These are phyloP conservation scores for Arxiozyma heterogenica DNA, from an alignment of 1,139 yeast genomes.

Conservation along the genomic window DNA sequence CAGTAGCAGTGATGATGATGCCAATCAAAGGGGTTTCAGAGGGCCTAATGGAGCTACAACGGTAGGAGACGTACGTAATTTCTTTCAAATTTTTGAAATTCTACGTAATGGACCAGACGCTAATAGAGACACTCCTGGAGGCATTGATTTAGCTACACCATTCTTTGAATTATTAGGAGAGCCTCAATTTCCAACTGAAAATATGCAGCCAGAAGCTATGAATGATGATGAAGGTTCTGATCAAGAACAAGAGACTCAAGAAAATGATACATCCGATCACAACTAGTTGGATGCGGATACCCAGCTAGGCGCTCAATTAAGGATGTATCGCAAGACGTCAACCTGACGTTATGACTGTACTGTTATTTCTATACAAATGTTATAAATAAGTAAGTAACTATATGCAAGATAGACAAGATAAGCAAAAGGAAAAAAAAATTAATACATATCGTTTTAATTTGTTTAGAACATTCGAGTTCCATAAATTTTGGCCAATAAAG, in stretches of 20 bases:
- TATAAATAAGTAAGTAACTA: too few species aligned
- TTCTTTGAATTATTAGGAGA: conserved; percentile 3
- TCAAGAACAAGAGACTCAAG: background rate
- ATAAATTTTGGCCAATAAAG: too few species aligned
- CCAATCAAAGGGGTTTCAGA: conserved; percentile 11
- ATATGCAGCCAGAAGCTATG: background rate
- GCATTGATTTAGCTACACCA: conserved; percentile 3
- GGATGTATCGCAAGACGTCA: too few species aligned
- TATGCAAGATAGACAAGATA: too few species aligned
- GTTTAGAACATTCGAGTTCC: too few species aligned
- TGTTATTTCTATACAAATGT: too few species aligned
- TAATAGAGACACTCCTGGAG: background rate
- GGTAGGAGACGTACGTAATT: conserved; percentile 1
- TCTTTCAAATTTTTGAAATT: conserved; percentile 3
- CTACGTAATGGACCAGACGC: conserved; percentile 2
- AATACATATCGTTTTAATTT: too few species aligned
- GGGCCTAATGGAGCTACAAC: conserved; percentile 1
- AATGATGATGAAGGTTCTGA: background rate
- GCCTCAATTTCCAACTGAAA: background rate
- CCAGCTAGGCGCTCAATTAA: too few species aligned
- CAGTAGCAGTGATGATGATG: conserved; percentile 14
- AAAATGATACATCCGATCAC: background rate
- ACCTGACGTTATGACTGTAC: too few species aligned
- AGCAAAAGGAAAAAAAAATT: too few species aligned
- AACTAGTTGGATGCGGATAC: background rate